Evolutionary conservation across 495 filamentous ascomycete genomes (phyloP).

Genomic region (Penicillium herquei): DNA sequence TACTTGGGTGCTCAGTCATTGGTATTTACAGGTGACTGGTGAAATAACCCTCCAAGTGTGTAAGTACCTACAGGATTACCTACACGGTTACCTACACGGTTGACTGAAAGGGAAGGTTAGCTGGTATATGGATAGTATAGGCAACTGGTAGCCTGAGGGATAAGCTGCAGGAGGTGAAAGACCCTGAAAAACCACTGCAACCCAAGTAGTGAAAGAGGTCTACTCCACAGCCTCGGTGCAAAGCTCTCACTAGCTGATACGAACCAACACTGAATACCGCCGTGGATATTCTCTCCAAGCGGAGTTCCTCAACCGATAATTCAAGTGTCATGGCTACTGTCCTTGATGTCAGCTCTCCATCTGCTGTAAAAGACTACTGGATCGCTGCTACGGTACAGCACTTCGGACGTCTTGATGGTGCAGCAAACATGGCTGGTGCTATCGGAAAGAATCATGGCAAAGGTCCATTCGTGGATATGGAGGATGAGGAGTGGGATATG

Average conservation of each 20-base stretch:
- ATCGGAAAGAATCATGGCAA: conserved; percentile 37
- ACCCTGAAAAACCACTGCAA: no score
- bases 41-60: no score
- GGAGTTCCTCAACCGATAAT: not conserved
- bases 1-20: no score
- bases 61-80: no score
- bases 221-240: conserved; percentile 48
- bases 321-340: conserved; percentile 23
- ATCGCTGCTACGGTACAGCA: conserved; percentile 38
- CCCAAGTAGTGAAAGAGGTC: no score
- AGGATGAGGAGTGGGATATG: conserved; percentile 51
- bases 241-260: conserved; percentile 51
- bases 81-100: no score
- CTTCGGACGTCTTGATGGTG: conserved; percentile 53
- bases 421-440: conserved; percentile 58
- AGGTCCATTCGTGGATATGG: conserved; percentile 34
- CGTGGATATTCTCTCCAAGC: conserved; percentile 5
- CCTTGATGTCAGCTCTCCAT: conserved; percentile 39
- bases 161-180: no score
- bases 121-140: no score
- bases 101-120: no score
- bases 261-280: conserved; percentile 32
- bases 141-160: no score
- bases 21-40: no score
- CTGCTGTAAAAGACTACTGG: conserved; percentile 49